Evolutionary conservation across 2,329 filamentous ascomycete species (phyloP).

Genomic region (Chrysoporthe deuterocubensis): DNA sequence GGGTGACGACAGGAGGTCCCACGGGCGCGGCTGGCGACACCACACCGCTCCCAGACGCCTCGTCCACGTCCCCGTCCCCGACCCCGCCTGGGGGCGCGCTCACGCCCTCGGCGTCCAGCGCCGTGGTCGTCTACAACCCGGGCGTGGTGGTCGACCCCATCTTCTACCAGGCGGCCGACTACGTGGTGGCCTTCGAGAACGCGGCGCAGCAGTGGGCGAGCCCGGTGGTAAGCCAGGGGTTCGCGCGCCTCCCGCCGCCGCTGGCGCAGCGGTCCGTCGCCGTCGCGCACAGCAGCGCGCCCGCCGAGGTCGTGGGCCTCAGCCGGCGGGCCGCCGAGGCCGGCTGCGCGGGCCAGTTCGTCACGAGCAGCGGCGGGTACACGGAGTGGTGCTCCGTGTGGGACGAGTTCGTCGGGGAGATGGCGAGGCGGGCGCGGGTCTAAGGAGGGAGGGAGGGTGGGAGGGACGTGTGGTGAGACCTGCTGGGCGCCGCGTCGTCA

Average conservation of each 20-base stretch:
- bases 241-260: conserved; percentile 26
- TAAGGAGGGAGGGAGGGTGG: background rate
- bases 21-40: too few species aligned
- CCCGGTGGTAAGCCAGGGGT: conserved; percentile 28
- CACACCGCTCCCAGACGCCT: too few species aligned
- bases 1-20: background rate
- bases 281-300: conserved; percentile 30
- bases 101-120: conserved; percentile 15
- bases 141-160: conserved; percentile 46
- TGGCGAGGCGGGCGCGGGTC: conserved; percentile 20
- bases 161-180: conserved; percentile 47
- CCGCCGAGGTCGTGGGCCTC: conserved; percentile 17
- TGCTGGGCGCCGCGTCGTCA: too few species aligned
- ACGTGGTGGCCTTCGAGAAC: conserved; percentile 50
- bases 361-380: conserved; percentile 31
- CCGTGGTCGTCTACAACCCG: conserved; percentile 47
- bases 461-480: background rate
- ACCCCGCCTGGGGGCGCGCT: conserved; percentile 15
- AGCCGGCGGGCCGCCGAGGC: conserved; percentile 22
- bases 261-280: conserved; percentile 28
- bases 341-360: conserved; percentile 32
- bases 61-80: conserved; percentile 7
- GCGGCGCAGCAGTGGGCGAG: conserved; percentile 28
- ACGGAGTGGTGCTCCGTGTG: conserved; percentile 31
- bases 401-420: conserved; percentile 29